Evolutionary conservation across 345 rosid genomes (phyloP), one percentile per base, ranked within the genome.

Genomic region (Linum lewisii): DNA sequence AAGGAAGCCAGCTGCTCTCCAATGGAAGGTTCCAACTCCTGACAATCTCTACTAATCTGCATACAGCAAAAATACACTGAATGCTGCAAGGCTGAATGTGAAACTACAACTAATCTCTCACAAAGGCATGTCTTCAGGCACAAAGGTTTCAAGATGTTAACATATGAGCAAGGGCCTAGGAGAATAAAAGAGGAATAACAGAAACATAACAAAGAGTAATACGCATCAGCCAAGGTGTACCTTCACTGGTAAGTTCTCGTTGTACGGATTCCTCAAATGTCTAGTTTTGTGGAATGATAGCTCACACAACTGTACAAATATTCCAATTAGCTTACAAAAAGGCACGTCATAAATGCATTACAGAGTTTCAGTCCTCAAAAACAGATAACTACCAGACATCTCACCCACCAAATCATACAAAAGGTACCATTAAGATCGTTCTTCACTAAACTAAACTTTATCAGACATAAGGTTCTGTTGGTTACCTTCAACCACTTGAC

Each of bases 41-140:
- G 99, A 74, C 99, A 93, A 63, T 93, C 99, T 82, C 99, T 90
- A 73, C 99, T 93, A 67, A 93, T 93, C 99, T 88, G 79, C 78
- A 69, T 45, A 24, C 50, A 34, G 62, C 54, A 61, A 63, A 66
- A 34, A 66, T 66, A 34, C 11, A 11, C 22, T 14, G 57, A 65
- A 21, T 23, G 61, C 51, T 24, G 66, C 50, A 57, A 57, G 59
- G 20, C 9, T 62, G 63, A 32, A 7, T 34, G 32, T 20, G 26
- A 23, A 44, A 23, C 32, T 25, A 44, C 24, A 57, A 51, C 44
- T 57, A n/a, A n/a, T n/a, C n/a, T n/a, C n/a, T 37, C 34, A 57
- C n/a, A 18, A 10, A 56, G 38, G 45, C 4, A 34, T 25, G 24
- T 26, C 61, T 2, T 49, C 21, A 20, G 32, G 57, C n/a, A 68